Base-by-base conservation (phyloP, 2,329 filamentous ascomycete species). In the Fusarium ramigenum region DNA sequence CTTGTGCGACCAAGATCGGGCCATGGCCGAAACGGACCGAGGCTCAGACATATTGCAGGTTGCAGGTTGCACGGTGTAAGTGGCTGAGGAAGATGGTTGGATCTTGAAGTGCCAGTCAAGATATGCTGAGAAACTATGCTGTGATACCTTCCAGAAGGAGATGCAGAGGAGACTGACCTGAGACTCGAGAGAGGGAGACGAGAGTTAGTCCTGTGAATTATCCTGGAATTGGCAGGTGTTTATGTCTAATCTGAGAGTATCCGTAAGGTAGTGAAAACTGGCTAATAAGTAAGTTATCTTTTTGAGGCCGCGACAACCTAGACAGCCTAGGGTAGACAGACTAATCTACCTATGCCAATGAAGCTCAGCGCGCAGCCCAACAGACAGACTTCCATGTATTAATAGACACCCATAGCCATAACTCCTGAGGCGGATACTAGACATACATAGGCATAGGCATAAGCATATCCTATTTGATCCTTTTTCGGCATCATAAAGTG, bases 21-120 rank as follows among this genome's bases (percentile, higher is more conserved):
- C 64, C 57, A 72, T 49, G 46, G 53, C 57, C 53, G 59, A 69
- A 72, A 72, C 68, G 72, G 72, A 50, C 72, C 72, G 72, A 75
- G 68, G 68, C 25, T 69, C 49, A 67, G 46, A 47, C 52, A 39
- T 36, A 36, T 25, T 37, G 28, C 37, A 59, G 30, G 58, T 25
- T 37, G 23, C 30, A 59, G 30, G 58, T 70, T 50, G 46, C 25
- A 46, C 59, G n/a, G 54, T 63, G 60, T 61, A 53, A 69, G 63
- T 66, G 50, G 37, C 18, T 18, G 25, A n/a, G 25, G 30, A 21
- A 25, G 16, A 40, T 67, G 56, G 39, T 67, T 70, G 62, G 62
- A 40, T 49, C 42, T 28, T 54, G 10, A 56, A 56, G 39, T 59
- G 59, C 50, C 36, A 50, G 34, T 36, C 42, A 43, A 30, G 19